phyloP scores from a whole-genome alignment of 2,329 filamentous ascomycete genomes.

The Tolypocladium ovalisporum region DNA sequence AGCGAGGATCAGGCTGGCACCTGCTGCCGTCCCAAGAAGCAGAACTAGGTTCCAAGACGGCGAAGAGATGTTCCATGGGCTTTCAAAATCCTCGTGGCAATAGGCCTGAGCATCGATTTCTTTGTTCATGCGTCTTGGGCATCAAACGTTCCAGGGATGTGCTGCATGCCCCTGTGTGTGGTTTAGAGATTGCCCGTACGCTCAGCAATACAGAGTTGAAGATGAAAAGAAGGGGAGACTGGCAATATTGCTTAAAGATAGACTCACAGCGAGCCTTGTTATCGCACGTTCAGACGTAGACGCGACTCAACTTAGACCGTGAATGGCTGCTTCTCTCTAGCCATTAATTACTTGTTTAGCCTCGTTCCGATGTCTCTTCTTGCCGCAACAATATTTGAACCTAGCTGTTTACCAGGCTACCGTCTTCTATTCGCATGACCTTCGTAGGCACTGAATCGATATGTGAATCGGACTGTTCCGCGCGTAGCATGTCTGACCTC shows the following conservation, averaged over 20 bases:
- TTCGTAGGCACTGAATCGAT: too few relatives aligned
- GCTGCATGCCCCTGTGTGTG: neutral
- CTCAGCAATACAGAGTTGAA: neutral
- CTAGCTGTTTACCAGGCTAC: too few relatives aligned
- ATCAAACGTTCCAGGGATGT: neutral
- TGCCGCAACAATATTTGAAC: too few relatives aligned
- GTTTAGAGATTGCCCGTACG: too few relatives aligned
- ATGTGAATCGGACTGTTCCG: too few relatives aligned
- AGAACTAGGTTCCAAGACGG: neutral
- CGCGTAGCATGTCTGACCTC: too few relatives aligned
- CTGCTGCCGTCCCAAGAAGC: neutral
- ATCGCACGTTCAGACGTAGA: neutral
- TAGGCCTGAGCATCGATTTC: neutral
- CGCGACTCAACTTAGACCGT: too few relatives aligned
- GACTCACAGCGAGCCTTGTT: neutral
- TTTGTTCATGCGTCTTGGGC: neutral
- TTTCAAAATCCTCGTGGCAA: neutral
- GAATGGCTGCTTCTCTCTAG: too few relatives aligned
- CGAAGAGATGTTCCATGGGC: neutral
- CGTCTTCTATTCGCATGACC: too few relatives aligned
- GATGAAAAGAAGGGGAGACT: neutral
- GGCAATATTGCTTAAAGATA: neutral
- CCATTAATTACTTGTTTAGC: too few relatives aligned
- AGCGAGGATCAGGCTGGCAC: neutral
- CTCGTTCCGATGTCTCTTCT: too few relatives aligned